These are phyloP conservation scores for Onygenales sp. DNA, from an alignment of 2,329 filamentous ascomycete species.

Conservation along the genomic window DNA sequence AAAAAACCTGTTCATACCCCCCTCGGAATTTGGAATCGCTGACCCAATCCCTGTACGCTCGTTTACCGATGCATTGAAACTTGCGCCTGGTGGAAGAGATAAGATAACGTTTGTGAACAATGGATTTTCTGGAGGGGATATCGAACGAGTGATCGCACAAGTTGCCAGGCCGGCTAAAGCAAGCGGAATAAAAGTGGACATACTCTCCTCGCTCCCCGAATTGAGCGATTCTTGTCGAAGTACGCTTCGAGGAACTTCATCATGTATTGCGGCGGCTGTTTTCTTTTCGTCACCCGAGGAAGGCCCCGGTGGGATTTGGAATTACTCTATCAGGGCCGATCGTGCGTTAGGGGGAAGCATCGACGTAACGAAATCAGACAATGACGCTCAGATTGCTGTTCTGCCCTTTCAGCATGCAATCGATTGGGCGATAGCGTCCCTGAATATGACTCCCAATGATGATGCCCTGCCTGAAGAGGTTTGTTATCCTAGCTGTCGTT, in stretches of 20 bases:
- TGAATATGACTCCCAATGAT: constrained; percentile 36
- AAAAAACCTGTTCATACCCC: constrained; percentile 73
- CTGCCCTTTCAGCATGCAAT: constrained; percentile 72
- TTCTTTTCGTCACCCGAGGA: constrained; percentile 69
- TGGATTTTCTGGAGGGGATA: constrained; percentile 58
- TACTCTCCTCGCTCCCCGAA: constrained; percentile 26
- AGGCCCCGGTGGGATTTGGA: constrained; percentile 61
- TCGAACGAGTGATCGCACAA: constrained; percentile 58
- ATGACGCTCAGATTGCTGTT: constrained; percentile 68
- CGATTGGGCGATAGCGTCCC: constrained; percentile 58
- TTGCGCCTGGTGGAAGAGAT: constrained; percentile 50
- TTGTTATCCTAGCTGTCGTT: not conserved
- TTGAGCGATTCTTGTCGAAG: constrained; percentile 56
- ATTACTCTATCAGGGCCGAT: constrained; percentile 75
- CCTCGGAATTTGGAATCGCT: constrained; percentile 66
- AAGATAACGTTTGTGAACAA: constrained; percentile 73
- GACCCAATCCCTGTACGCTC: constrained; percentile 50
- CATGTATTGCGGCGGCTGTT: constrained; percentile 63
- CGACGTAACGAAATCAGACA: constrained; percentile 47
- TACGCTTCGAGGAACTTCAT: constrained; percentile 56
- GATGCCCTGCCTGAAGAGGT: constrained; percentile 32
- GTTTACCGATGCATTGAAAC: constrained; percentile 53
- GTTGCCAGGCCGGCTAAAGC: constrained; percentile 50
- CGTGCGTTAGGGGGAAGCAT: constrained; percentile 58
- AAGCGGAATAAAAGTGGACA: constrained; percentile 28